Percentiles rank a stretch among this genome's conserved stretches.
phyloP scores from a whole-genome alignment of 2,329 filamentous ascomycete species.

The Sporothrix pallida region DNA sequence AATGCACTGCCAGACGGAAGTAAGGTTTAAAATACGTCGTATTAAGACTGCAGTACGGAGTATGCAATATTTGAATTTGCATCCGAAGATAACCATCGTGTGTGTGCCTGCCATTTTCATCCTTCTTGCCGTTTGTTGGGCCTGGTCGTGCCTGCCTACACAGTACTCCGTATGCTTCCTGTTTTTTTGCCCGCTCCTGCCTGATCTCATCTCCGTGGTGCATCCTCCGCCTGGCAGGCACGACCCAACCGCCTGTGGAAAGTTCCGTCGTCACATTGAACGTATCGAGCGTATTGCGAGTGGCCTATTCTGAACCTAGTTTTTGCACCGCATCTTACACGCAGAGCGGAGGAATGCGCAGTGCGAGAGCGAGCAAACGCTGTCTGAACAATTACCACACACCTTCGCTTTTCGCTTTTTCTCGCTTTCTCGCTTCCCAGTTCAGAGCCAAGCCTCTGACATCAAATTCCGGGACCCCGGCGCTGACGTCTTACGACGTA shows the following conservation, averaged over 20 bases:
- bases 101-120: no score
- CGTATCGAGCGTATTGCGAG: neutral
- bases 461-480: slow-evolving; percentile 6
- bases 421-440: neutral
- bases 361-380: neutral
- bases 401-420: neutral
- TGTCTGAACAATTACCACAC: neutral
- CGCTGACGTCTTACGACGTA: slow-evolving; percentile 8
- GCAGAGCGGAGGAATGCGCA: neutral
- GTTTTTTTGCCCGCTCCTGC: neutral
- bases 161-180: no score
- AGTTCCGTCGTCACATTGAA: slow-evolving; percentile 3
- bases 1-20: neutral
- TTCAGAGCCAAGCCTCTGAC: neutral
- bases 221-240: neutral
- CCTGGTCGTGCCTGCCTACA: no score
- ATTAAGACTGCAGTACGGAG: neutral
- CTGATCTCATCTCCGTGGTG: slow-evolving; percentile 18
- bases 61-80: neutral
- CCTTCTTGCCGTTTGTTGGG: no score
- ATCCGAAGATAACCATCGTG: neutral
- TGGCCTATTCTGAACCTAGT: no score
- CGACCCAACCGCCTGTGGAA: neutral
- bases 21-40: neutral
- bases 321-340: slow-evolving; percentile 1